A percentile compares a stretch with the other conserved stretches of the same genome.
Evolutionary conservation across 192 early-diverging fungal species (phyloP).

Genomic region (Coemansia sp.): DNA sequence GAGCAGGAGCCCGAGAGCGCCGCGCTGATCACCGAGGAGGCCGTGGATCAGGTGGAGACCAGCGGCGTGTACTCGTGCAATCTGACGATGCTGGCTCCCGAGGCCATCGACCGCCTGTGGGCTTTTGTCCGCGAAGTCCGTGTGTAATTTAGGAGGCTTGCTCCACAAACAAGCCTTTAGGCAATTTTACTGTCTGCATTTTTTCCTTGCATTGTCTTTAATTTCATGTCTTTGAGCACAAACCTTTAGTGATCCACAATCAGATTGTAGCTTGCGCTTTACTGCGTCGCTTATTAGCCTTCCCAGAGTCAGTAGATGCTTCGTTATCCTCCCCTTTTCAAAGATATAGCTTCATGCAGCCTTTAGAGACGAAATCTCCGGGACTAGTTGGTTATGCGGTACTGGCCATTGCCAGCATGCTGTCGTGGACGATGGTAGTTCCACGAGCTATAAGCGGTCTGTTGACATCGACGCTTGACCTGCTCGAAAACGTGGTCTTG

Average conservation of each 20-base stretch:
- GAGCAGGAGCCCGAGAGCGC: constrained; percentile 45
- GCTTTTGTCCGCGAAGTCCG: constrained; percentile 19
- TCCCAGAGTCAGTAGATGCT: neutral
- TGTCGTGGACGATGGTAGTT: constrained; percentile 20
- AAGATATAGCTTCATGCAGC: neutral
- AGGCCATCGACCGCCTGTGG: constrained; percentile 46
- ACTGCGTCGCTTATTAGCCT: too few relatives aligned
- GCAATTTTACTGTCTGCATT: constrained; percentile 2
- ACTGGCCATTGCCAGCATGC: constrained; percentile 1
- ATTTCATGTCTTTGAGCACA: too few relatives aligned
- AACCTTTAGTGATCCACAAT: too few relatives aligned
- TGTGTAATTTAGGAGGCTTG: constrained; percentile 10
- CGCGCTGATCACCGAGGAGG: constrained; percentile 26
- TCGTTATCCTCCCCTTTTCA: neutral
- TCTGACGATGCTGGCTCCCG: constrained; percentile 22
- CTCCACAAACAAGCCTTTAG: neutral
- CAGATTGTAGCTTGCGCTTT: too few relatives aligned
- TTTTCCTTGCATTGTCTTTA: too few relatives aligned
- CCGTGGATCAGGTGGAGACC: constrained; percentile 22
- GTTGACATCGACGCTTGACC: constrained; percentile 10
- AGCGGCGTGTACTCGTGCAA: constrained; percentile 38
- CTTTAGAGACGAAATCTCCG: neutral
- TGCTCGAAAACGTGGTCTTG: constrained; percentile 27
- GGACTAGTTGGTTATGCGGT: neutral
- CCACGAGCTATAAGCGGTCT: constrained; percentile 15